Conservation (phyloP, 768 basidiomycete species). For the Tricholoma sp. region DNA sequence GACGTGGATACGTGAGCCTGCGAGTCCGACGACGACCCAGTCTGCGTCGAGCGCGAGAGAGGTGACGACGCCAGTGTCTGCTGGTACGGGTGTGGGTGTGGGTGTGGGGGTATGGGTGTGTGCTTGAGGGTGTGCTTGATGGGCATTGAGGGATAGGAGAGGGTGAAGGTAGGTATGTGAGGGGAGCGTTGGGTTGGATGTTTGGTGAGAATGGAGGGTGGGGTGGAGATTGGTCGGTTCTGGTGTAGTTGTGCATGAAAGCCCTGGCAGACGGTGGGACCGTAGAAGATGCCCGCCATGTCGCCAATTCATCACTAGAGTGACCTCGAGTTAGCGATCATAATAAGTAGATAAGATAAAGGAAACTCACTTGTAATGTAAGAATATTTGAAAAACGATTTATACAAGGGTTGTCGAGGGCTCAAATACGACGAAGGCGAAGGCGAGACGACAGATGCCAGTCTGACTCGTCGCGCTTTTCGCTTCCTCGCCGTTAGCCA, state of each 20-base stretch:
- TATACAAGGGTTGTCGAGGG: conserved; percentile 47
- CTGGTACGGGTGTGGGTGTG: neutral
- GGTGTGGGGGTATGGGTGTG: neutral
- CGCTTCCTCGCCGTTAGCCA: conserved; percentile 28
- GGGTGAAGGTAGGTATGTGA: neutral
- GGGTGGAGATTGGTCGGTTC: neutral
- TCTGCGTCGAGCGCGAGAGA: conserved; percentile 79
- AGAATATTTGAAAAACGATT: conserved; percentile 64
- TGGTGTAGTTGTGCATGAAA: neutral
- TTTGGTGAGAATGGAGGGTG: neutral
- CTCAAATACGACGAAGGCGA: conserved; percentile 1
- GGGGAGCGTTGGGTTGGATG: neutral
- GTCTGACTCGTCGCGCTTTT: neutral
- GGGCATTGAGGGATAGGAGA: neutral
- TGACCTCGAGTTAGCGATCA: neutral
- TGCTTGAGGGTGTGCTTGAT: no score
- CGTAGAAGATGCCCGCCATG: conserved; percentile 67
- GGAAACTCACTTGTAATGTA: conserved; percentile 60
- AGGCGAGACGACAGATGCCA: neutral
- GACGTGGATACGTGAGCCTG: conserved; percentile 79
- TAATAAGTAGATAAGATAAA: conserved; percentile 2
- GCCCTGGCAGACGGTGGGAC: conserved; percentile 19
- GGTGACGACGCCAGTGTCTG: conserved; percentile 69
- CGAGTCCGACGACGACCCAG: conserved; percentile 86
- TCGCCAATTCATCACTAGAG: conserved; percentile 74